A percentile compares a stretch with the other conserved stretches of the same genome.
Conservation (phyloP, 2,329 filamentous ascomycete genomes). For the Aspergillus nomiae region DNA sequence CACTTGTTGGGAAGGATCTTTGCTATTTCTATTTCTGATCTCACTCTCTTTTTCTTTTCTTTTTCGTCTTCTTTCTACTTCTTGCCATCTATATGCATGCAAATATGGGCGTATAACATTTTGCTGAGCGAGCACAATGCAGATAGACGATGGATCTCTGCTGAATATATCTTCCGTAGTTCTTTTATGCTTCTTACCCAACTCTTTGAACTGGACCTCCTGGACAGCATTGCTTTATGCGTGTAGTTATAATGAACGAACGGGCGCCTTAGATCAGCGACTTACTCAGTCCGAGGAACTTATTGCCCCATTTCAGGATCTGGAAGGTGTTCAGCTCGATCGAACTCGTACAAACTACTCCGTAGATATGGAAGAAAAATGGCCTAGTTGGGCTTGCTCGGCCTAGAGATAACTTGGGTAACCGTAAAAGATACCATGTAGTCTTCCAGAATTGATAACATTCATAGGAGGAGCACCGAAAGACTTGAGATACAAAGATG, state of each 20-base stretch:
- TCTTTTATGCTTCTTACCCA: not conserved
- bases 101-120: constrained; percentile 4
- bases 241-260: not conserved
- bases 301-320: no score
- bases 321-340: no score
- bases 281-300: no score
- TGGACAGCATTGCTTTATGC: not conserved
- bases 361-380: not conserved
- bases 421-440: not conserved
- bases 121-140: constrained; percentile 4
- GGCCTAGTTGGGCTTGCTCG: not conserved
- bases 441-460: not conserved
- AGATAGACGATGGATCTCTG: not conserved
- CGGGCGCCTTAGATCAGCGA: no score
- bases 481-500: not conserved
- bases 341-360: no score
- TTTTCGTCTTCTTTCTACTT: not conserved
- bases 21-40: not conserved
- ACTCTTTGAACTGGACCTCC: not conserved
- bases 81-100: constrained; percentile 6
- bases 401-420: not conserved
- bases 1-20: constrained; percentile 5
- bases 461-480: not conserved
- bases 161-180: not conserved
- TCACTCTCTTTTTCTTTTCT: not conserved